These are phyloP conservation scores for Castanea mollissima DNA, from an alignment of 306 rosid species.

Conservation along the genomic window DNA sequence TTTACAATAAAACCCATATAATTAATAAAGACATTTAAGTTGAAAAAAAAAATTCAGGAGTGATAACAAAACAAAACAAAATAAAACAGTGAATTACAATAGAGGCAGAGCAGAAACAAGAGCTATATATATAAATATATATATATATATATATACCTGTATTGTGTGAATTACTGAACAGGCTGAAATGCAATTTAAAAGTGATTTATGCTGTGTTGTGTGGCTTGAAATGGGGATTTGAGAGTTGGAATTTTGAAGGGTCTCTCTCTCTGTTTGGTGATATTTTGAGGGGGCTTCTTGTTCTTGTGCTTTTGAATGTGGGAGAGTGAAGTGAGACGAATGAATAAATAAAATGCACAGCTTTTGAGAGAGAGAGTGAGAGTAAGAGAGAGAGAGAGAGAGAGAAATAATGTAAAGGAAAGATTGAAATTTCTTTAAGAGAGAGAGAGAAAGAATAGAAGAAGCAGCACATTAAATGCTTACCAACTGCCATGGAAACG, in stretches of 20 bases:
- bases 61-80: not conserved
- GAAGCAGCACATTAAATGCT: conserved; percentile 50
- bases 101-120: not conserved
- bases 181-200: not conserved
- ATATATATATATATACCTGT: no score
- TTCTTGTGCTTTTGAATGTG: not conserved
- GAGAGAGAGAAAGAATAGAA: not conserved
- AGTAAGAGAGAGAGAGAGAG: not conserved
- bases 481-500: conserved; percentile 69
- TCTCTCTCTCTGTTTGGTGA: not conserved
- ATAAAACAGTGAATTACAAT: not conserved
- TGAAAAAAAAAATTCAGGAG: not conserved
- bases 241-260: no score
- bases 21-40: no score
- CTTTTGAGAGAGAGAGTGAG: not conserved
- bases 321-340: not conserved
- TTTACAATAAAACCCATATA: no score
- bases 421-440: conserved; percentile 1
- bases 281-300: not conserved
- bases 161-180: not conserved
- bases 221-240: no score
- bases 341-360: not conserved
- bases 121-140: not conserved
- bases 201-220: not conserved
- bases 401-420: not conserved